Conservation (phyloP, 345 rosid species). For the Citrus australasica region DNA sequence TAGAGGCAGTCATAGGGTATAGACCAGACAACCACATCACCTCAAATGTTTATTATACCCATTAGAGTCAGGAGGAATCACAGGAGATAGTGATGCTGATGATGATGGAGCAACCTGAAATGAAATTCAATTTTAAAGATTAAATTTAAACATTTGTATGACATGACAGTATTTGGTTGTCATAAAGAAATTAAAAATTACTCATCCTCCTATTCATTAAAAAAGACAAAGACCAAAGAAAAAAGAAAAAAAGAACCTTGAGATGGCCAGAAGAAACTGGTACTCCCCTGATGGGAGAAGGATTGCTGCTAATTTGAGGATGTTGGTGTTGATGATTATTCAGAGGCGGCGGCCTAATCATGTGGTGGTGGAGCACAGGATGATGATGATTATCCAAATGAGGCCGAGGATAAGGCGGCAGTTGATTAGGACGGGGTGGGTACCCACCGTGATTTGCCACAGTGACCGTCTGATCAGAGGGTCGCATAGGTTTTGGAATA, state of each 20-base stretch:
- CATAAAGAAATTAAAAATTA: no score
- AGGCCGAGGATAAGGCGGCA: slow-evolving; percentile 11
- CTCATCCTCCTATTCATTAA: not conserved
- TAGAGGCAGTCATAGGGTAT: not conserved
- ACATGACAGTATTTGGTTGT: no score
- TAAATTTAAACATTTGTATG: no score
- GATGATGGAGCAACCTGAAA: slow-evolving; percentile 52
- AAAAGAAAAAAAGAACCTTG: slow-evolving; percentile 23
- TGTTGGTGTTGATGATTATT: slow-evolving; percentile 21
- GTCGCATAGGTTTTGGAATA: slow-evolving; percentile 39
- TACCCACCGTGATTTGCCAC: slow-evolving; percentile 26
- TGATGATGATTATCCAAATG: slow-evolving; percentile 24
- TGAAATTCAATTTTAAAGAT: not conserved
- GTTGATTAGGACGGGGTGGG: slow-evolving; percentile 32
- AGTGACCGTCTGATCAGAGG: slow-evolving; percentile 28
- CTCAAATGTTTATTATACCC: slow-evolving; percentile 52
- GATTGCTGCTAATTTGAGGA: slow-evolving; percentile 14
- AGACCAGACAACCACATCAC: slow-evolving; percentile 26
- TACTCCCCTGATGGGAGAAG: slow-evolving; percentile 41
- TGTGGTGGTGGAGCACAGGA: slow-evolving; percentile 17
- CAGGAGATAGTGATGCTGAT: slow-evolving; percentile 13
- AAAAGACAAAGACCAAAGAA: not conserved
- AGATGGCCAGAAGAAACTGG: slow-evolving; percentile 38
- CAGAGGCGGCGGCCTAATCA: slow-evolving; percentile 18
- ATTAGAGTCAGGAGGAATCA: slow-evolving; percentile 48